Percentiles rank a stretch among this genome's conserved stretches.
These are phyloP conservation scores for Solanum piurae DNA, from an alignment of 257 asterid genomes.

Conservation along the genomic window DNA sequence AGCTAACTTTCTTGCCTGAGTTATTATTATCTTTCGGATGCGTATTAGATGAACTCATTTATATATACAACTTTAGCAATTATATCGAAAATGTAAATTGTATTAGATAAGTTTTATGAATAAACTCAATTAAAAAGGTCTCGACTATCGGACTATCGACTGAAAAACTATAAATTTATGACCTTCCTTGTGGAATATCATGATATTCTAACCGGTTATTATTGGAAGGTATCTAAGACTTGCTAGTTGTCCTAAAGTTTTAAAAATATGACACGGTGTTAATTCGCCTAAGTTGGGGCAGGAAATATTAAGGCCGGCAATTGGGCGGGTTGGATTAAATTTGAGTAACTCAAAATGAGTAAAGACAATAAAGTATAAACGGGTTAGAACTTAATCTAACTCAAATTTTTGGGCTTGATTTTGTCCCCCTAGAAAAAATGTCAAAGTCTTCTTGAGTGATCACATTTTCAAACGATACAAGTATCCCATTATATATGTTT, in stretches of 20 bases:
- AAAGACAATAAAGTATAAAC: too few relatives aligned
- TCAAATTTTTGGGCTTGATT: too few relatives aligned
- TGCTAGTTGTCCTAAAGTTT: background rate
- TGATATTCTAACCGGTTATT: too few relatives aligned
- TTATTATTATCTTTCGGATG: background rate
- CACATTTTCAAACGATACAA: too few relatives aligned
- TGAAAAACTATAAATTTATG: background rate
- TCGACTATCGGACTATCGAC: background rate
- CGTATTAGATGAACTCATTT: background rate
- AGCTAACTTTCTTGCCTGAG: background rate
- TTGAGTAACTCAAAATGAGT: rapidly evolving
- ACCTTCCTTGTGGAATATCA: too few relatives aligned
- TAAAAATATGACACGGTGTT: background rate
- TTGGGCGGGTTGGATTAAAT: too few relatives aligned
- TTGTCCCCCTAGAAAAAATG: background rate
- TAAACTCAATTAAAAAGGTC: background rate
- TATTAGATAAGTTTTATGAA: background rate
- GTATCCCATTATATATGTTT: too few relatives aligned
- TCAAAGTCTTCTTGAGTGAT: too few relatives aligned
- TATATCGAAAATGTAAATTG: background rate
- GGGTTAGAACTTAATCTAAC: rapidly evolving
- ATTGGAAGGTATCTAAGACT: background rate
- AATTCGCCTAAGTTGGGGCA: background rate
- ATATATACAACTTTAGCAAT: background rate
- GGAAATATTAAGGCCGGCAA: background rate